A percentile compares a stretch with the other conserved stretches of the same genome.
These are phyloP conservation scores for Suillus subluteus DNA, from an alignment of 768 basidiomycete species.

Conservation along the genomic window DNA sequence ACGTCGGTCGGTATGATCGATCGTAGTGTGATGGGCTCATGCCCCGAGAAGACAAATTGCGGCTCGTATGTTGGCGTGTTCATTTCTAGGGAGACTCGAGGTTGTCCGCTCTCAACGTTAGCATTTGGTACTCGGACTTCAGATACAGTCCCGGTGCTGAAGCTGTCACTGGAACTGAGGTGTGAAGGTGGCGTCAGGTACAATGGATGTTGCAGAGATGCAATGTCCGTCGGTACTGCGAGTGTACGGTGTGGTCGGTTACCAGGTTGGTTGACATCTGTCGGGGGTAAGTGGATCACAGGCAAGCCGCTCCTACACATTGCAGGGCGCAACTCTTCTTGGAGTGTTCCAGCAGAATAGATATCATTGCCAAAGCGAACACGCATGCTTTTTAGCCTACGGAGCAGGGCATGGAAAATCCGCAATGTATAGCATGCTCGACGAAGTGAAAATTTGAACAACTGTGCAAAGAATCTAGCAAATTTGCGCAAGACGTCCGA, in stretches of 20 bases:
- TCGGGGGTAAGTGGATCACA: neutral
- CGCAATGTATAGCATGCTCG: neutral
- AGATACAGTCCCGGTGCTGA: neutral
- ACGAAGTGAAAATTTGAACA: conserved; percentile 1
- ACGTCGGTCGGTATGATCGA: conserved; percentile 5
- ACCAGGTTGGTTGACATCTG: too few relatives aligned
- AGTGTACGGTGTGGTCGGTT: neutral
- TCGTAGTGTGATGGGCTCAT: neutral
- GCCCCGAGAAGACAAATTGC: neutral
- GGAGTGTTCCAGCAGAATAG: neutral
- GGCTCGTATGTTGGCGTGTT: too few relatives aligned
- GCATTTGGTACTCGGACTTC: neutral
- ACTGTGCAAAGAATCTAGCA: neutral
- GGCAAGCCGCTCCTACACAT: neutral
- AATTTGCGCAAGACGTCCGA: neutral
- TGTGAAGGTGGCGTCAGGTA: neutral
- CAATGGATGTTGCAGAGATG: neutral
- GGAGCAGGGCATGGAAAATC: neutral
- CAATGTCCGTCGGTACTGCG: neutral
- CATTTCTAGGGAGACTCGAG: too few relatives aligned
- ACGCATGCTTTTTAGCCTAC: neutral
- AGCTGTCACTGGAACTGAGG: too few relatives aligned
- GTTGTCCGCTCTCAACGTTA: neutral
- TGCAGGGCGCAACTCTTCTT: neutral
- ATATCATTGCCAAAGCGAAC: neutral